A percentile compares a stretch with the other conserved stretches of the same genome.
phyloP scores from a whole-genome alignment of 331 rosid genomes.

The Arachis monticola region DNA sequence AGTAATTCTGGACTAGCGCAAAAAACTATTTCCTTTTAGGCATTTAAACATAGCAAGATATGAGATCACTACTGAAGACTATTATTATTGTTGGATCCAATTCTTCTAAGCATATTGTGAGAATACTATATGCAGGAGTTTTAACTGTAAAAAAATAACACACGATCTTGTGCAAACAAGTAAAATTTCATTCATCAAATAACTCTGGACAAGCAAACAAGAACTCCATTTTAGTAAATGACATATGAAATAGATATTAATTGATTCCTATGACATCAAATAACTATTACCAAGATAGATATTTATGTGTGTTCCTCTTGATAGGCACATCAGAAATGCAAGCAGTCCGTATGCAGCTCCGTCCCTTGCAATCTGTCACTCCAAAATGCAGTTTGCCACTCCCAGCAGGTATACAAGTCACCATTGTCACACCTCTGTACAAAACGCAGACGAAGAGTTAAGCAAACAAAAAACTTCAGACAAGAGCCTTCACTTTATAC shows the following conservation, averaged over 20 bases:
- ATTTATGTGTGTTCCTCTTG: conserved; percentile 50
- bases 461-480: conserved; percentile 29
- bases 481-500: conserved; percentile 24
- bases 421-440: conserved; percentile 59
- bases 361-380: conserved; percentile 47
- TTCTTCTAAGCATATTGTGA: conserved; percentile 47
- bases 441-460: conserved; percentile 22
- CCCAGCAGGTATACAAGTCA: conserved; percentile 67
- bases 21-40: background rate
- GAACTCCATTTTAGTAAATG: conserved; percentile 9
- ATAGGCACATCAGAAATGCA: conserved; percentile 46
- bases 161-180: conserved; percentile 16
- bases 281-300: conserved; percentile 58
- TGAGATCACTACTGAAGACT: background rate
- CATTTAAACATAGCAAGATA: background rate
- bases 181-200: conserved; percentile 16
- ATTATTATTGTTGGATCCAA: conserved; percentile 19
- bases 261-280: conserved; percentile 9
- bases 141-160: background rate
- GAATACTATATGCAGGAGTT: conserved; percentile 42
- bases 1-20: background rate
- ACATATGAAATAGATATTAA: conserved; percentile 14
- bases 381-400: conserved; percentile 50
- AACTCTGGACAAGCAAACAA: conserved; percentile 29
- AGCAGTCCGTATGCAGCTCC: conserved; percentile 52